Evolutionary conservation across 352 stramenopile genomes (phyloP), one percentile per base, ranked within the genome.

Genomic region (Globisporangium carolinianum): DNA sequence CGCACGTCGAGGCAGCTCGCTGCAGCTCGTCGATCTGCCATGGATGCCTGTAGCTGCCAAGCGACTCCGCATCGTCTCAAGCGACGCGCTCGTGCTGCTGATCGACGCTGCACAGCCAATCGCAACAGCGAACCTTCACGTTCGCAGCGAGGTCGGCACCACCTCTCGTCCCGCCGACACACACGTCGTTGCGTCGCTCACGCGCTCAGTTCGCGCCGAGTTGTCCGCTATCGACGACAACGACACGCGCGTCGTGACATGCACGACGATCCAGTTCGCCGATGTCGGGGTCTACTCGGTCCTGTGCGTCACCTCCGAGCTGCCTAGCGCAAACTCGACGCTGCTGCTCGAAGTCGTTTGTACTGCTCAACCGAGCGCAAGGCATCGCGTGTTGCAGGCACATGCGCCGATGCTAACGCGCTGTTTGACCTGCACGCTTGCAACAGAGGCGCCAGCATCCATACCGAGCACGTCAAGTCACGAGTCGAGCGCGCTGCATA

Each of bases 81-180:
- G 35, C 35, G 60, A 60, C 47, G 48, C 35, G 0, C 17, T 65
- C 18, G 43, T 53, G 18, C 53, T 65, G 8, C 41, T 65, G 1
- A 12, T 65, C 12, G 53, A 65, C 5, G 5, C 15, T 45, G 0
- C 36, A 38, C 0, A 11, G 6, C 53, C 4, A 2, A 1, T 24
- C n/a, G 46, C 24, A 5, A 10, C 7, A 0, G 39, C 36, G 12
- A 32, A 7, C 6, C 45, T 58, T 5, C 43, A n/a, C n/a, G 8
- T 63, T 18, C 35, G 47, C n/a, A 18, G 24, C 14, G 1, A 45
- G 1, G 36, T 61, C 15, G 24, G 56, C 24, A 36, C 12, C 24
- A 2, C 24, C 1, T 24, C 24, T 24, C 24, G 24, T 24, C 24
- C 24, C 24, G 24, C 24, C 24, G 24, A 2, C 5, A 38, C 39